Percentiles rank a stretch among this genome's conserved stretches.
These are phyloP conservation scores for Lipomyces anomalus DNA, from an alignment of 805 yeast species.

Conservation along the genomic window DNA sequence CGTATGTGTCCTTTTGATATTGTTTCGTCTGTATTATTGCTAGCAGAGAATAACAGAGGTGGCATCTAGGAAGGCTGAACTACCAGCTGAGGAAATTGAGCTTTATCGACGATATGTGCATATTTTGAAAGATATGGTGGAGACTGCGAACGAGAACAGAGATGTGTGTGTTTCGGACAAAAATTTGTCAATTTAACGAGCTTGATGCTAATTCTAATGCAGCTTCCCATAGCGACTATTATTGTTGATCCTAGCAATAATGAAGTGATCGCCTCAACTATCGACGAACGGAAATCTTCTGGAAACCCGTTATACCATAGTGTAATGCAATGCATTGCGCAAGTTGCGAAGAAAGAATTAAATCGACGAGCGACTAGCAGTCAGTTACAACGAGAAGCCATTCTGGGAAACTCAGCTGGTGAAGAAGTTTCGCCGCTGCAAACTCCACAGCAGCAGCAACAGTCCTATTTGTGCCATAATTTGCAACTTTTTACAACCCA, in stretches of 20 bases:
- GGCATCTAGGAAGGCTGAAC: too few species aligned
- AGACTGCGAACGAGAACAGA: too few species aligned
- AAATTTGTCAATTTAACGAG: neutral
- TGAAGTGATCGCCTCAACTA: slow-evolving; percentile 37
- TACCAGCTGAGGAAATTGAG: too few species aligned
- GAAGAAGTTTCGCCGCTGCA: neutral
- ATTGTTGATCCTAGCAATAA: slow-evolving; percentile 55
- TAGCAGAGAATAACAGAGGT: neutral
- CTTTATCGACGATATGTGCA: too few species aligned
- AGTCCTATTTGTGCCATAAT: slow-evolving; percentile 64
- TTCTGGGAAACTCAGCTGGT: neutral
- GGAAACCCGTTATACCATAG: slow-evolving; percentile 64
- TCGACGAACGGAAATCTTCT: slow-evolving; percentile 37
- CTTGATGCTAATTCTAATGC: slow-evolving; percentile 46
- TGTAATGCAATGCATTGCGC: slow-evolving; percentile 62
- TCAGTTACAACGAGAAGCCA: neutral
- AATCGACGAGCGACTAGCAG: slow-evolving; percentile 35
- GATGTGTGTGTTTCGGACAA: neutral
- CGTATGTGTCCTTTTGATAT: slow-evolving; percentile 23
- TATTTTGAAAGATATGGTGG: too few species aligned
- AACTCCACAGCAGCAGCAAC: slow-evolving; percentile 6
- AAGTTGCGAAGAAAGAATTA: slow-evolving; percentile 54
- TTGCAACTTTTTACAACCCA: slow-evolving; percentile 81
- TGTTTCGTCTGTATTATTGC: too few species aligned
- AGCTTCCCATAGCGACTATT: slow-evolving; percentile 50